Conservation (phyloP, 2,329 filamentous ascomycete genomes). For the Coniochaeta sp. region DNA sequence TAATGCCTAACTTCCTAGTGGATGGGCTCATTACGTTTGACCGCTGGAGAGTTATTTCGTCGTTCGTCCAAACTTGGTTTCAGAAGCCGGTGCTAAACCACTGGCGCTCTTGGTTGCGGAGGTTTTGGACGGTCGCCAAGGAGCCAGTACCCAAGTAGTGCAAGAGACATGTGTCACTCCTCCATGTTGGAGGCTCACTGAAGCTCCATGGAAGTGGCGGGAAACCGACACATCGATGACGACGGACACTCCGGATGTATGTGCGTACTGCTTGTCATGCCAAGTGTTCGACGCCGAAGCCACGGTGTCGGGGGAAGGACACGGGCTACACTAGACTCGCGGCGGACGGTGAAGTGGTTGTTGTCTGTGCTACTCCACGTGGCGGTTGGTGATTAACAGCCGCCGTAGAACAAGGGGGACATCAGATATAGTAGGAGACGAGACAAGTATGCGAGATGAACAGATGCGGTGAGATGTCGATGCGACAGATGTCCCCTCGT, state of each 20-base stretch:
- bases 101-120: not conserved
- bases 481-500: too few species aligned
- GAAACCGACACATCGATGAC: too few species aligned
- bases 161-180: not conserved
- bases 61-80: constrained; percentile 2
- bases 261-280: too few species aligned
- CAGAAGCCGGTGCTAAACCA: not conserved
- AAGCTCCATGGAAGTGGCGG: not conserved
- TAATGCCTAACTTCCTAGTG: not conserved
- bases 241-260: not conserved
- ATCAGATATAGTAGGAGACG: not conserved
- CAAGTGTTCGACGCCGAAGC: not conserved
- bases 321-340: not conserved
- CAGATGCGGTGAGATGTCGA: too few species aligned
- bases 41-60: too few species aligned
- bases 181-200: not conserved
- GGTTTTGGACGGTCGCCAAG: not conserved
- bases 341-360: too few species aligned
- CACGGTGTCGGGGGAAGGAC: not conserved
- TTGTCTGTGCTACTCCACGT: too few species aligned
- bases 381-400: too few species aligned
- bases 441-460: too few species aligned
- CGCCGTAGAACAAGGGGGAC: too few species aligned
- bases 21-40: too few species aligned
- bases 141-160: not conserved